phyloP scores from a whole-genome alignment of 306 rosid species.

The Luffa acutangula region DNA sequence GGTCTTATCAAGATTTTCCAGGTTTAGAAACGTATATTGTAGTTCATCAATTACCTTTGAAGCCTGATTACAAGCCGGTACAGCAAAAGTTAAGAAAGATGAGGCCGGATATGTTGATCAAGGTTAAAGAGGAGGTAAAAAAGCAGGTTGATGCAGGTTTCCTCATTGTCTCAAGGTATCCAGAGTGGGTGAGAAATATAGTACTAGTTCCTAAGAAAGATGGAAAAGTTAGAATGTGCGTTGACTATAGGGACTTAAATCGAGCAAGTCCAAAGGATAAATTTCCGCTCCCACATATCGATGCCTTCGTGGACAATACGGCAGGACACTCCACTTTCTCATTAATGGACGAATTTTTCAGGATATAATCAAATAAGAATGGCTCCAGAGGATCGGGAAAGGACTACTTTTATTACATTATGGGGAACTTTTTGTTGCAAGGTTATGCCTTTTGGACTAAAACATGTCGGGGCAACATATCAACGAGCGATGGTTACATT shows the following conservation, averaged over 20 bases:
- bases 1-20: neutral
- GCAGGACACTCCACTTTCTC: too few relatives aligned
- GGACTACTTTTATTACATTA: too few relatives aligned
- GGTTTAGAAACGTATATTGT: neutral
- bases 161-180: neutral
- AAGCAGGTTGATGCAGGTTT: neutral
- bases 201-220: neutral
- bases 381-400: too few relatives aligned
- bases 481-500: too few relatives aligned
- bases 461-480: too few relatives aligned
- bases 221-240: neutral
- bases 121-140: neutral
- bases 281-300: neutral
- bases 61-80: neutral
- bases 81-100: neutral
- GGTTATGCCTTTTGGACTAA: too few relatives aligned
- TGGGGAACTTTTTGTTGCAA: too few relatives aligned
- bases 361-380: too few relatives aligned
- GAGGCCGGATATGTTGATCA: neutral
- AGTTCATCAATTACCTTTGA: neutral
- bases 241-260: neutral
- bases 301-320: neutral
- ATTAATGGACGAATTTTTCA: too few relatives aligned
- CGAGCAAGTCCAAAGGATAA: neutral
- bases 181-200: neutral